Evolutionary conservation across 495 filamentous ascomycete genomes (phyloP).

Genomic region (Penicillium odoratum): DNA sequence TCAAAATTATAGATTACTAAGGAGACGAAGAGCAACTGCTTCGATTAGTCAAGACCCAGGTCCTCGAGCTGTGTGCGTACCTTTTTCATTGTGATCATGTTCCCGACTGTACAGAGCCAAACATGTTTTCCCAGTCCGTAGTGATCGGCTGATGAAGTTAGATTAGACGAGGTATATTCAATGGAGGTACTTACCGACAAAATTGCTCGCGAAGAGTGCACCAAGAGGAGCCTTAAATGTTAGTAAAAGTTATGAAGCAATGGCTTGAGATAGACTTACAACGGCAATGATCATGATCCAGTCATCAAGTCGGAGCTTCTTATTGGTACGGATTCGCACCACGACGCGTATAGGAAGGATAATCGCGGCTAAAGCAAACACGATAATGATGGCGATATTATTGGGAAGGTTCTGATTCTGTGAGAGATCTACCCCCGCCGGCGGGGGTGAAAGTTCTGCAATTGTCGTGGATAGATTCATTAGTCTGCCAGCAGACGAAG

Average conservation of each 20-base stretch:
- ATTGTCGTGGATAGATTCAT: background rate
- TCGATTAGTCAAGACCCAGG: background rate
- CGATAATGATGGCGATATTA: background rate
- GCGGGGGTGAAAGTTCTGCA: background rate
- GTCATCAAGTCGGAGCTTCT: background rate
- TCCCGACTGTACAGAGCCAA: background rate
- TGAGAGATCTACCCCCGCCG: background rate
- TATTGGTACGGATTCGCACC: background rate
- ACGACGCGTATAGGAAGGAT: background rate
- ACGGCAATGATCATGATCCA: background rate
- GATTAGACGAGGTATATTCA: background rate
- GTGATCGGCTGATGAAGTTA: background rate
- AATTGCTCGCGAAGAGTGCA: background rate
- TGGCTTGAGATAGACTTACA: background rate
- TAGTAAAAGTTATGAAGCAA: background rate
- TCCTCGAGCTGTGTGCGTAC: background rate
- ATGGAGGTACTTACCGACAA: background rate
- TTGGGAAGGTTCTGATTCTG: background rate
- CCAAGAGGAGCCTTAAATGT: background rate
- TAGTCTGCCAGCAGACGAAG: background rate
- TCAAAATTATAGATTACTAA: conserved; percentile 22
- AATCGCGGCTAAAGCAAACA: background rate
- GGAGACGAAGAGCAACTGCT: conserved; percentile 19
- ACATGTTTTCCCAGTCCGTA: conserved; percentile 4
- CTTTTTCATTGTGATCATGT: background rate